These are phyloP conservation scores for Auriculariales sp. DNA, from an alignment of 768 basidiomycete species.

Conservation along the genomic window DNA sequence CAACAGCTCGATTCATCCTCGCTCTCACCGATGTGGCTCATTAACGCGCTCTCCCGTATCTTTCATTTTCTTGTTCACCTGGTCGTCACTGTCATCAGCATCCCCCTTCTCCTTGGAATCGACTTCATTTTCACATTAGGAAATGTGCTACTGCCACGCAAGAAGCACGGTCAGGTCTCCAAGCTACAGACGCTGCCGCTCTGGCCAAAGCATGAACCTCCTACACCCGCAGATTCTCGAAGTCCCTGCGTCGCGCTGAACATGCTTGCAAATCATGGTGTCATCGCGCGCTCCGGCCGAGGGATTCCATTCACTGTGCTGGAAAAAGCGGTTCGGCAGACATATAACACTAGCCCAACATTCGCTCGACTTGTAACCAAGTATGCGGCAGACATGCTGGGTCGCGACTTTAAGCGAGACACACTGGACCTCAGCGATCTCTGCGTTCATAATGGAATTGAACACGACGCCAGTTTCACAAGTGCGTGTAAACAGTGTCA, in stretches of 20 bases:
- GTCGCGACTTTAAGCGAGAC: constrained; percentile 38
- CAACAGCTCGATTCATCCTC: not conserved
- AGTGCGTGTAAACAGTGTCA: not conserved
- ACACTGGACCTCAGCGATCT: constrained; percentile 53
- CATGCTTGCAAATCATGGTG: constrained; percentile 2
- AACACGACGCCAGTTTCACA: constrained; percentile 8
- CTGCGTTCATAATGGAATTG: constrained; percentile 61
- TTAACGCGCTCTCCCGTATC: constrained; percentile 2
- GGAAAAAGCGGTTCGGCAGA: constrained; percentile 26
- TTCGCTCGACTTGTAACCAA: constrained; percentile 58
- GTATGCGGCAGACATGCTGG: constrained; percentile 41
- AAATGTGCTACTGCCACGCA: not conserved
- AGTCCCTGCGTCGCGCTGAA: constrained; percentile 4
- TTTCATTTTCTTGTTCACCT: not conserved
- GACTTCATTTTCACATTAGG: not conserved
- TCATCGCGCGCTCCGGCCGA: constrained; percentile 4
- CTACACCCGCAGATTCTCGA: not conserved
- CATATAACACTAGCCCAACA: constrained; percentile 56
- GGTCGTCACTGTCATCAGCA: not conserved
- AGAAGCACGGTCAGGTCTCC: not conserved
- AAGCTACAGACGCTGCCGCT: not conserved
- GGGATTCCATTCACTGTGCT: constrained; percentile 11
- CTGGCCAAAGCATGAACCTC: constrained; percentile 1
- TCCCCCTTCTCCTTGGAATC: not conserved
- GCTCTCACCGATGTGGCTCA: not conserved